Evolutionary conservation across 2,329 filamentous ascomycete species (phyloP), one percentile per base, ranked within the genome.

Genomic region (Beauveria sp.): DNA sequence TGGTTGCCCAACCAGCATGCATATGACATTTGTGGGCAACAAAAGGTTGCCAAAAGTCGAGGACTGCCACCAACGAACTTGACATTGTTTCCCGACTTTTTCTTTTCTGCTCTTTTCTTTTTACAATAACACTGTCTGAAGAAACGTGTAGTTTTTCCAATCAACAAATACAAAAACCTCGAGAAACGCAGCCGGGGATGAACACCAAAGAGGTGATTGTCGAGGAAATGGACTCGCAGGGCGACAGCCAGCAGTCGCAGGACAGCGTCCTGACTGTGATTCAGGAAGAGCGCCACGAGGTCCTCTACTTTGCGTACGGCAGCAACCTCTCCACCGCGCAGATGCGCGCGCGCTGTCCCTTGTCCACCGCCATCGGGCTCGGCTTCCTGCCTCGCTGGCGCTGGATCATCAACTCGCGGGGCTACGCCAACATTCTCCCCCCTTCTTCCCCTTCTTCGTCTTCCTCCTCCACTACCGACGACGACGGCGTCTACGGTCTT

Each of bases 251-350:
- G 60, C 66, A 64, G 61, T 75, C 73, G 24, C 73, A 75, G 64
- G 72, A 71, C 66, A 74, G 71, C 65, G 65, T 65, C 63, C 69
- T 72, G 66, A 75, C 74, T 26, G 46, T 73, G 20, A 70, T 76
- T 61, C 71, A 72, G 38, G 72, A 74, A 43, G 68, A 71, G 60
- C 67, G 69, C 14, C 69, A 69, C 54, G 74, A 76, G 64, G 67
- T 75, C 56, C 72, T 85, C 65, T 89, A 89, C 77, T 89, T 90
- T 69, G 88, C 83, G 67, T 90, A 88, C 73, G 88, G 88, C 65
- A 86, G 82, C 70, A 90, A 90, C 71, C 80, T 90, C 62, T 88
- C 85, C 71, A 79, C 80, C 1, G 73, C 78, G 31, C 87, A 90
- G 72, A 90, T 91, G 88, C 67, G 67, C 4, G 66, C 70, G 51